Percentiles rank a stretch among this genome's conserved stretches.
Conservation (phyloP, 305 asterid species). For the Plantago coronopus region DNA sequence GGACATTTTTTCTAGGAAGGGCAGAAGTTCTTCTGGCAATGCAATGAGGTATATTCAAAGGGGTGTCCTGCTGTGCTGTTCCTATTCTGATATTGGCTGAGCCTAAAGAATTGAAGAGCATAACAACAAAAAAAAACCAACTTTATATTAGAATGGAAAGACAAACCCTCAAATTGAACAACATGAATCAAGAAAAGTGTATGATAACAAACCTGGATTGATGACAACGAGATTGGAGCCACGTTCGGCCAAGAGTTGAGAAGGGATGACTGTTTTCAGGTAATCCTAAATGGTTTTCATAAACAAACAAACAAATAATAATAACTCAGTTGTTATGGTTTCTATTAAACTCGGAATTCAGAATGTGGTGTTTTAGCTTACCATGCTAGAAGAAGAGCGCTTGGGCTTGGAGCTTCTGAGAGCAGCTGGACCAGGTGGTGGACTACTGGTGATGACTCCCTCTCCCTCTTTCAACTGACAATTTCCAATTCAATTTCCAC, state of each 20-base stretch:
- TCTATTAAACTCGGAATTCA: too few species aligned
- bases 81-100: slow-evolving; percentile 88
- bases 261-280: slow-evolving; percentile 69
- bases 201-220: slow-evolving; percentile 57
- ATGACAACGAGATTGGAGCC: slow-evolving; percentile 92
- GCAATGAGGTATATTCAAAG: slow-evolving; percentile 76
- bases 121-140: slow-evolving; percentile 3
- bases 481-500: too few species aligned
- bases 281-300: slow-evolving; percentile 47
- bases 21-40: slow-evolving; percentile 76
- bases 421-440: too few species aligned
- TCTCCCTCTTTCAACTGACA: too few species aligned
- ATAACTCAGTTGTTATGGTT: too few species aligned
- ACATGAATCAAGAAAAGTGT: neutral
- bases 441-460: too few species aligned
- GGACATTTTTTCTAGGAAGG: slow-evolving; percentile 69
- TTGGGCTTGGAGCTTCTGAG: too few species aligned
- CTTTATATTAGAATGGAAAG: neutral
- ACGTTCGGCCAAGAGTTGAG: slow-evolving; percentile 84
- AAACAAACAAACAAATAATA: too few species aligned
- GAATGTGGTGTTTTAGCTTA: too few species aligned
- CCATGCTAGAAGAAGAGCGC: too few species aligned
- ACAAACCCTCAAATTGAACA: neutral
- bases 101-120: slow-evolving; percentile 42
- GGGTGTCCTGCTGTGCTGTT: slow-evolving; percentile 75